Base-by-base conservation (phyloP, 305 asterid species). In the Solanum chacoense region DNA sequence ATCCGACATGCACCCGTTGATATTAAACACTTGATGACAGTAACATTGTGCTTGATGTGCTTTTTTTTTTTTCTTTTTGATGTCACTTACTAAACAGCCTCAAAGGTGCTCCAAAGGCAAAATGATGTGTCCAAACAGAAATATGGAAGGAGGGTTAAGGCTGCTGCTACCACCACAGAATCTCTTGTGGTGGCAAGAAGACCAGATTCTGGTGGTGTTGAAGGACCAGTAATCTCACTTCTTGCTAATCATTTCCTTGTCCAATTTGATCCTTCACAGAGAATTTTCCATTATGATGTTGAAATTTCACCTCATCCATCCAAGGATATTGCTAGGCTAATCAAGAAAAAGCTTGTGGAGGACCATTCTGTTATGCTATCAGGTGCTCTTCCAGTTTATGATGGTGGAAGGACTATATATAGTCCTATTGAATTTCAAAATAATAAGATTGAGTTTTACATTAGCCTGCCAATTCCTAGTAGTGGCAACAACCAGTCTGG, bases 181-280 rank as follows among this genome's bases (percentile, higher is more conserved):
- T 36, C 86, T 28, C 71, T 92, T 73, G 84, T 91, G 91, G 93
- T 97, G 89, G 98, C 98, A 76, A 95, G 90, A 89, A 96, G 99
- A 87, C 99, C 99, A 24, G 99, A 97, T 84, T 92, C 92, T 63
- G 99, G 99, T 87, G 99, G 99, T 77, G 92, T 92, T 16, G 98
- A 96, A 92, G 99, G 99, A 89, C 92, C 87, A 42, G 94, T 90
- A 9, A 89, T 97, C 77, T 89, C 93, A 88, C 97, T 97, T 32
- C 93, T 97, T 71, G 98, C 99, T 16, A 97, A 97, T 89, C 99
- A 97, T 94, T 97, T 95, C 92, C 88, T 91, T 67, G 99, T 97
- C 87, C 89, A 91, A 32, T 95, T 96, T 85, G 95, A 95, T 88
- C 94, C 95, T 32, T 91, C 94, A 0, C 98, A 94, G 80, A 73